Evolutionary conservation across 108 stramenopile species (phyloP).

Genomic region (Cyclotella distinguenda): DNA sequence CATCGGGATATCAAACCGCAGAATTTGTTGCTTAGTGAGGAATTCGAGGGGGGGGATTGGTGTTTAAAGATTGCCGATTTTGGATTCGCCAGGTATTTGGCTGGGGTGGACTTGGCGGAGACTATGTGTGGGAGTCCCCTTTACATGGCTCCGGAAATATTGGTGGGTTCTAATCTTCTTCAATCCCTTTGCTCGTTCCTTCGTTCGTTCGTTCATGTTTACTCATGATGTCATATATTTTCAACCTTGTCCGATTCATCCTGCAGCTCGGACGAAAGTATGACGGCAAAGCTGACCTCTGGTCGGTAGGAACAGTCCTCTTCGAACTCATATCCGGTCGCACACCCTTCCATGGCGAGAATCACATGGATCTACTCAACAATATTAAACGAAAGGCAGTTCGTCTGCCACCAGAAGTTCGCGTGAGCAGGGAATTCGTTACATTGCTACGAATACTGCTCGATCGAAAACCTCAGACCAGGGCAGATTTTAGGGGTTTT

Average conservation of each 20-base stretch:
- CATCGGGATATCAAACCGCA: slow-evolving; percentile 98
- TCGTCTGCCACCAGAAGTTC: slow-evolving; percentile 77
- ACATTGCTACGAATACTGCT: slow-evolving; percentile 73
- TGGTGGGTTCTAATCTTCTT: slow-evolving; percentile 34
- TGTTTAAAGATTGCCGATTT: slow-evolving; percentile 96
- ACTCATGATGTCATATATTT: too few species aligned
- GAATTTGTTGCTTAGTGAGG: slow-evolving; percentile 85
- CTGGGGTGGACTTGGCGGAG: slow-evolving; percentile 90
- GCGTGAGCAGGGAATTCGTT: slow-evolving; percentile 79
- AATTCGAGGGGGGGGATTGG: slow-evolving; percentile 43
- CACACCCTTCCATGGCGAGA: slow-evolving; percentile 89
- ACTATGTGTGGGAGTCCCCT: slow-evolving; percentile 96
- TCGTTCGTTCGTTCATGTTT: too few species aligned
- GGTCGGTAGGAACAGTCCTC: slow-evolving; percentile 95
- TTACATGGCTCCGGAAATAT: slow-evolving; percentile 98
- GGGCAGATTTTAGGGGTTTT: slow-evolving; percentile 83
- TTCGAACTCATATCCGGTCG: slow-evolving; percentile 95
- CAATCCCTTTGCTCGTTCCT: not conserved
- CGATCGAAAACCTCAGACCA: slow-evolving; percentile 70
- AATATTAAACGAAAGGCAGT: slow-evolving; percentile 88
- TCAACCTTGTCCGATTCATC: too few species aligned
- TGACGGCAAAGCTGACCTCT: slow-evolving; percentile 96
- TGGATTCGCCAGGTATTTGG: slow-evolving; percentile 95
- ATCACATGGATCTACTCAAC: slow-evolving; percentile 86
- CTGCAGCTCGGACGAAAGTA: slow-evolving; percentile 72